Percentiles rank a stretch among this genome's conserved stretches.
phyloP scores from a whole-genome alignment of 2,329 filamentous ascomycete species.

The Drechslerella dactyloides region DNA sequence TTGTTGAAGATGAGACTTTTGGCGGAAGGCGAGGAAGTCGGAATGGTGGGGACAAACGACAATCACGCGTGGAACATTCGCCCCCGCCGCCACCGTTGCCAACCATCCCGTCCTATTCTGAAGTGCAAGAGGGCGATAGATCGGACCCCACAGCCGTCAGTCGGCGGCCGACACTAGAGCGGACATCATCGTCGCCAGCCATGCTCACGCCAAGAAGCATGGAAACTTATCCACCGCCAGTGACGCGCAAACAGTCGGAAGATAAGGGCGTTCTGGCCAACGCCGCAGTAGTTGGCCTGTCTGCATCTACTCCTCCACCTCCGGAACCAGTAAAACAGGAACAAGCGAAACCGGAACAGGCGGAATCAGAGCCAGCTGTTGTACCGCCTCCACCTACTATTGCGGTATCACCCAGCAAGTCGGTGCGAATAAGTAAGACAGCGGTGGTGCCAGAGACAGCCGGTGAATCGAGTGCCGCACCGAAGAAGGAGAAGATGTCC shows the following conservation, averaged over 20 bases:
- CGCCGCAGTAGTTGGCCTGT: neutral
- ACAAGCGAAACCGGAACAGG: constrained; percentile 1
- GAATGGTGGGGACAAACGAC: constrained; percentile 11
- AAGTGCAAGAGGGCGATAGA: neutral
- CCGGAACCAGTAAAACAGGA: neutral
- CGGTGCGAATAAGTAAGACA: constrained; percentile 27
- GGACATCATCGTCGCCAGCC: constrained; percentile 44
- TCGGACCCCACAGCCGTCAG: constrained; percentile 18
- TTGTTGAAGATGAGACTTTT: constrained; percentile 17
- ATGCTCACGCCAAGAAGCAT: constrained; percentile 39
- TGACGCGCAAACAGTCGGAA: constrained; percentile 26
- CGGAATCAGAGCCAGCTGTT: neutral
- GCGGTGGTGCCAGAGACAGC: constrained; percentile 12
- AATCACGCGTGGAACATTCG: constrained; percentile 26
- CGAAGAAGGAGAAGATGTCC: constrained; percentile 39
- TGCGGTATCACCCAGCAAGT: constrained; percentile 34
- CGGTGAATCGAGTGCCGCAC: constrained; percentile 20
- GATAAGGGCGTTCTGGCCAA: constrained; percentile 17
- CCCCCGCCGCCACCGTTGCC: constrained; percentile 30
- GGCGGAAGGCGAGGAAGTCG: constrained; percentile 14
- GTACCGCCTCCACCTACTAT: constrained; percentile 8
- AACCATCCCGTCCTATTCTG: constrained; percentile 40
- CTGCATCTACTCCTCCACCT: neutral
- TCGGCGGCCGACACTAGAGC: constrained; percentile 29
- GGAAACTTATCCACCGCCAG: constrained; percentile 12